Evolutionary conservation across 495 filamentous ascomycete genomes (phyloP), one percentile per base, ranked within the genome.

Genomic region (Penicillium herquei): DNA sequence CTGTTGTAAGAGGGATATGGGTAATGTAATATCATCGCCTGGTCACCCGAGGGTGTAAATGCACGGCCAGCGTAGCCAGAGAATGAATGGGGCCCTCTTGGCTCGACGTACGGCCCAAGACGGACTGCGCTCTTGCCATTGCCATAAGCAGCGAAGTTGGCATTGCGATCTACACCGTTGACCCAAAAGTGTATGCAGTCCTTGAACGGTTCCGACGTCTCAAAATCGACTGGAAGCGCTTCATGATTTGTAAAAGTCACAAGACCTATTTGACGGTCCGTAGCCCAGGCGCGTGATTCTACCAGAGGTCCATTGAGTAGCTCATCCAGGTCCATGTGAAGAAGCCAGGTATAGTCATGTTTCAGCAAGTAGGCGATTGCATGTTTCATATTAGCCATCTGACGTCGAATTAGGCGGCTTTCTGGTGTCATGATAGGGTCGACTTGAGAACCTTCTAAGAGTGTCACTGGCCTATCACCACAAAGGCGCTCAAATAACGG

Each of bases 51-150:
- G 5, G 40, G 40, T 43, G 2, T 12, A 7, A 43, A 8, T 6
- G 40, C 16, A 21, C 47, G 47, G 31, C 47, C 47, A 21, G 47
- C 7, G 32, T 49, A 14, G 11, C 47, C 47, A 0, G 47, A 49
- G 47, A 49, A 49, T 5, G 6, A 35, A 9, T 49, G 47, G n/a
- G 47, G 32, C 18, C 47, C 47, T 37, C 47, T 37, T 49, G 47
- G 47, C n/a, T 49, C 47, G 6, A 49, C 47, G n/a, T 11, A 30
- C 0, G 47, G 47, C 12, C 47, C 32, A 31, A 49, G 47, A 31
- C 47, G 47, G 32, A 49, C 47, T 39, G 47, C 47, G n/a, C 47
- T 49, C 47, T 49, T 49, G 47, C 47, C 47, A 17, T 49, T 49
- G 31, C 47, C 47, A 13, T 49, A 49, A 9, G 47, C 47, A 10